Evolutionary conservation across 257 asterid species (phyloP).

Genomic region (Capsicum rhomboideum): DNA sequence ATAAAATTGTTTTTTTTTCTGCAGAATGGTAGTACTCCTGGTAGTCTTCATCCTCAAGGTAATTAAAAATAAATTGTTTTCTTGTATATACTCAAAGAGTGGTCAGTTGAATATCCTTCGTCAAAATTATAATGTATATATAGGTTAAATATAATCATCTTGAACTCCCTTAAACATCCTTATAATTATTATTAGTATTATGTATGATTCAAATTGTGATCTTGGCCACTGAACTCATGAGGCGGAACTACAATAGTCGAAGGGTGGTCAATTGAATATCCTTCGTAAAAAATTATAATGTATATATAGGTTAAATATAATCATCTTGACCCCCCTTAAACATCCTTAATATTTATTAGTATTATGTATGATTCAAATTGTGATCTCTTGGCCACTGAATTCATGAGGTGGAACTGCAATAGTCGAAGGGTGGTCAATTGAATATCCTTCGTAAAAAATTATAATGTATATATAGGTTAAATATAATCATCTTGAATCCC

Average conservation of each 20-base stretch:
- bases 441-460: neutral
- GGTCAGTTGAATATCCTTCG: neutral
- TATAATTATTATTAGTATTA: neutral
- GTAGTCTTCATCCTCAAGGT: constrained; percentile 80
- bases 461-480: neutral
- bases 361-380: too few species aligned
- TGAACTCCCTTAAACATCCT: neutral
- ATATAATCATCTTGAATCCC: neutral
- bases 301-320: neutral
- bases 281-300: neutral
- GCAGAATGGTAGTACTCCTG: constrained; percentile 62
- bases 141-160: neutral
- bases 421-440: neutral
- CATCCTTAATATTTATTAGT: neutral
- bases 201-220: too few species aligned
- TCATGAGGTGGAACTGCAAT: too few species aligned
- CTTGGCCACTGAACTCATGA: too few species aligned
- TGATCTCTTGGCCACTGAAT: too few species aligned
- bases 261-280: neutral
- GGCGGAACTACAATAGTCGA: neutral
- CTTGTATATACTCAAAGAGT: neutral
- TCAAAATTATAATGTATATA: neutral
- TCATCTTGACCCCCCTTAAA: neutral
- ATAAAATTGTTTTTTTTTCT: neutral
- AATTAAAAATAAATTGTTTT: neutral